Base-by-base conservation (phyloP, 2,329 filamentous ascomycete genomes). In the Fusarium neocosmosporiellum region DNA sequence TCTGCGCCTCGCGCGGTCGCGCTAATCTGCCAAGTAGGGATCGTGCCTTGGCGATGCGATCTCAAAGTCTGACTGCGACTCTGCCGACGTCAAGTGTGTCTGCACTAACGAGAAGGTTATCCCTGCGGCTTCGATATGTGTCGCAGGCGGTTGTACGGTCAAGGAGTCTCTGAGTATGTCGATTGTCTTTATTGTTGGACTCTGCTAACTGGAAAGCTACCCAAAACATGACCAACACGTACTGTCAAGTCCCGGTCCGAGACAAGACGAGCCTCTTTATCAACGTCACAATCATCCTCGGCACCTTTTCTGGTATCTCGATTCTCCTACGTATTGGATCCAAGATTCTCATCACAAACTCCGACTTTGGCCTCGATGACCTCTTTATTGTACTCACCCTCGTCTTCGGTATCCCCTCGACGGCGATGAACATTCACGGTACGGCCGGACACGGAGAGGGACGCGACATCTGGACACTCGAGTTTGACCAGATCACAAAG, bases 31-130 rank as follows among this genome's bases (percentile, higher is more conserved):
- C 29, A 27, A n/a, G 2, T 27, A 75, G 73, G 41, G 54, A 20
- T 55, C 61, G 14, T 75, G 73, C 48, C 62, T 74, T 41, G 59
- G 46, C 62, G 58, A 68, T 39, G 66, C 73, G n/a, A 46, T 75
- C 34, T 39, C 43, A 20, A 59, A 50, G 7, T 72, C 72, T 20
- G 64, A 46, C 36, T 78, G 76, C 43, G 61, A 72, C 20, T 62
- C 63, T 11, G 67, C 69, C 53, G 71, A 79, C 58, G 58, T 69
- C 31, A 66, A 61, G 3, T 78, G 77, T 48, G 63, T 78, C n/a
- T 61, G 59, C 43, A 61, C 53, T 33, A 37, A 36, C 16, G 33
- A 57, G 8, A 36, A 57, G 8, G 73, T 76, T 8, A 57, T 57
- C 5, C 53, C 53, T 0, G 65, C 65, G 22, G 75, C 74, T 18